Base-by-base conservation (phyloP, 192 early-diverging fungal genomes). In the Backusella circina region DNA sequence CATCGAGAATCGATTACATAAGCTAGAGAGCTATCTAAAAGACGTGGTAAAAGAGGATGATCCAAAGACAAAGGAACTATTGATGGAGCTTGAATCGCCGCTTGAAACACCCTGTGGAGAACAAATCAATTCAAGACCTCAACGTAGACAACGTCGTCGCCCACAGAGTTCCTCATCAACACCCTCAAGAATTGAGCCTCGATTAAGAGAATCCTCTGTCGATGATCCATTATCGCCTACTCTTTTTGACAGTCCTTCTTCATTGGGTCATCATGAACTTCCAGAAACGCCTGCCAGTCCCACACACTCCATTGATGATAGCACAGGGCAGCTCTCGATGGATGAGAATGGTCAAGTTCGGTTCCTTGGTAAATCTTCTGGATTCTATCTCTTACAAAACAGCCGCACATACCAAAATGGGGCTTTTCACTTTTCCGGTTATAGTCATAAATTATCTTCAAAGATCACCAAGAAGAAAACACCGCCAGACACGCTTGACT, bases 291-390 rank as follows among this genome's bases (percentile, higher is more conserved):
- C 69, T 0, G 39, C 50, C 8, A 75, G 73, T 5, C 33, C 61
- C 28, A 68, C 18, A 23, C 37, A 67, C 31, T 67, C 64, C 0
- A 26, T 89, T 36, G 86, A 89, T 66, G 88, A 88, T 65, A 83
- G 82, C 31, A 83, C 90, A 13, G 89, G 88, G 5, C 86, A 86
- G 35, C 70, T 94, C 36, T 84, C 93, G 3, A 84, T 92, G 38
- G 93, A 94, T 78, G 89, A 86, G 33, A 86, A 85, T 35, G 93
- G 92, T 26, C 89, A 90, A 8, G 79, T 91, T 32, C 85, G 92
- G n/a, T 94, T 92, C 72, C 80, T 92, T 10, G 93, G 93, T 31
- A 90, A 90, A 67, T 90, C 90, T 51, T 93, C 92, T 31, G 93
- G 93, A 30, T 87, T 91, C 76, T 89, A 91, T 67, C 78, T 94